Base-by-base conservation (phyloP, 352 stramenopile genomes). In the Blastocystis hominis region DNA sequence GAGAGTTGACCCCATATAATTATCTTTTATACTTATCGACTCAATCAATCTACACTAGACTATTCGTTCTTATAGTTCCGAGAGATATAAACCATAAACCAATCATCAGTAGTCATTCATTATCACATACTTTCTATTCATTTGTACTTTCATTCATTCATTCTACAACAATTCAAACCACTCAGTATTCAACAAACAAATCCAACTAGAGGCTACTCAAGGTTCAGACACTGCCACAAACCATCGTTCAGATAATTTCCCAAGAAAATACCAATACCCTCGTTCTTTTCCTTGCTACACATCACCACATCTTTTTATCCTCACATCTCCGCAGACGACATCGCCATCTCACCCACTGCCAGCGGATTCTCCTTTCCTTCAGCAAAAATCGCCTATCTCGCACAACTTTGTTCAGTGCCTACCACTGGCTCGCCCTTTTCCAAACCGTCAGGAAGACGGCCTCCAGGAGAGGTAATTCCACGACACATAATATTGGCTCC, bases 401-500 rank as follows among this genome's bases (percentile, higher is more conserved):
- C 0, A 2, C 36, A 47, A 89, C 55, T 17, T 9, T 10, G 38
- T 38, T 2, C 38, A 75, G 53, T 50, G 91, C 93, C 54, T 92
- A 94, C 92, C 75, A 97, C 94, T 0, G 93, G 92, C 63, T 91
- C 95, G 61, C 92, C 94, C 75, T 89, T 92, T 10, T 91, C 89
- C 84, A 97, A 80, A 30, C 96, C 91, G 46, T 95, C 92, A 7
- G 94, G 93, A 92, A 98, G 95, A 86, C 95, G 91, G 30, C 94
- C 95, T 54, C 95, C 95, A 20, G 93, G 92, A 86, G 96, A 98
- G 4, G 95, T 98, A 15, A 99, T 91, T 20, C 96, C 96, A 15
- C 95, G 96, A 86, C 95, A 98, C 96, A 99, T 99, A 76, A 98
- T 95, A 91, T 98, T 98, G 34, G 96, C 96, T 17, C 96, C 96